Evolutionary conservation across 2,329 filamentous ascomycete species (phyloP), one percentile per base, ranked within the genome.

Genomic region (Exophiala alcalophila): DNA sequence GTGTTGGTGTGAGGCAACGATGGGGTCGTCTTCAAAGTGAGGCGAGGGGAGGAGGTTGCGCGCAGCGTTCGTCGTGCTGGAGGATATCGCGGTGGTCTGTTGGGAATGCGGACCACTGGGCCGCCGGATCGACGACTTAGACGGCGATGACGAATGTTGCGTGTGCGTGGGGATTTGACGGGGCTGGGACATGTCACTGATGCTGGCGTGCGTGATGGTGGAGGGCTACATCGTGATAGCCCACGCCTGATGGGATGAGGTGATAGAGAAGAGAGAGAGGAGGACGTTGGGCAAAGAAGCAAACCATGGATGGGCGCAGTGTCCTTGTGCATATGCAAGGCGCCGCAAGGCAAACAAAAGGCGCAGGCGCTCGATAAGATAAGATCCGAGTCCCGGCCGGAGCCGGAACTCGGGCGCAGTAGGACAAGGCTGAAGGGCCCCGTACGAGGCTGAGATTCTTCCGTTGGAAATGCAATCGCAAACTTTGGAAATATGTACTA

Each of bases 91-190:
- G n/a, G n/a, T n/a, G n/a, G n/a, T n/a, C n/a, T n/a, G n/a, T n/a
- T n/a, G n/a, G n/a, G n/a, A n/a, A n/a, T 38, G 40, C 11, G 33
- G 27, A 21, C 45, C 41, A 29, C 41, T 47, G 27, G 39, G 43
- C 27, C 44, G 52, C 38, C 53, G 43, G 18, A 55, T 43, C 3
- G 55, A 53, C 7, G 55, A 50, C 24, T 54, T 57, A 4, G 55
- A 53, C 29, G 51, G 55, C 37, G 55, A 52, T 26, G 45, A 48
- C 20, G 53, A 51, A n/a, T n/a, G n/a, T n/a, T n/a, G n/a, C n/a
- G n/a, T n/a, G 26, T 49, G 51, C 25, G 43, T 43, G 27, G 52
- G 43, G 15, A 48, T 35, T 47, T 47, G 44, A 28, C 45, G 49
- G 39, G 42, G 38, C 40, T 43, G 49, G 49, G 41, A 52, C 49